A percentile compares a stretch with the other conserved stretches of the same genome.
Conservation (phyloP, 306 rosid genomes). For the Vigna radiata region DNA sequence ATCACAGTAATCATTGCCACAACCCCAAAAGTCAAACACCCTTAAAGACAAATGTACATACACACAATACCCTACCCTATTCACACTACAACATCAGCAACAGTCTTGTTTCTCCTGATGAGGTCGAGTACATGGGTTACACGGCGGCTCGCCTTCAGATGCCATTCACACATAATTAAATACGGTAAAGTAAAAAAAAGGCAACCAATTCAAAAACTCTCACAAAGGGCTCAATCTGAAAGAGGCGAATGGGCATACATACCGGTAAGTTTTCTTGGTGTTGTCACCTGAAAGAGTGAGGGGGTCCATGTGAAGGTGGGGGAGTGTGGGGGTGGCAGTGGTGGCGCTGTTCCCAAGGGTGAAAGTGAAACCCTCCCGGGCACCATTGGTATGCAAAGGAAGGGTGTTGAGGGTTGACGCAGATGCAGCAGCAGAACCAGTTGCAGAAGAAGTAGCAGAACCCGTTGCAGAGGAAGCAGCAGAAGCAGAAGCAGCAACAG, state of each 20-base stretch:
- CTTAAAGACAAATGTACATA: conserved; percentile 1
- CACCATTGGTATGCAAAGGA: conserved; percentile 66
- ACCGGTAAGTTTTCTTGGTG: conserved; percentile 81
- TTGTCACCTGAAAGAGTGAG: conserved; percentile 65
- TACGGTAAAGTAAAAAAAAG: background rate
- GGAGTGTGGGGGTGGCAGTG: background rate
- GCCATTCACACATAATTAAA: background rate
- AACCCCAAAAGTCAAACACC: conserved; percentile 48
- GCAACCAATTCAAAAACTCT: background rate
- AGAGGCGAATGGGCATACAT: background rate
- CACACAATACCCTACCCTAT: conserved; percentile 8
- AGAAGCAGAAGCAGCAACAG: conserved; percentile 9
- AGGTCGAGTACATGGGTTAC: background rate
- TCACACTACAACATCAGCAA: background rate
- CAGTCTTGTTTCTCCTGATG: background rate
- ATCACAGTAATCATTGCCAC: conserved; percentile 35
- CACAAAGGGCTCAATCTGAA: background rate
- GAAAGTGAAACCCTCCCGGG: conserved; percentile 57
- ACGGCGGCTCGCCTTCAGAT: background rate
- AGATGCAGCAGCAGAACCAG: conserved; percentile 3
- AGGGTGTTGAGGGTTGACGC: conserved; percentile 59
- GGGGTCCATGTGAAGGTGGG: conserved; percentile 67
- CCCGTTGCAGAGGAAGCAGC: background rate
- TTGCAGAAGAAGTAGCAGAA: background rate
- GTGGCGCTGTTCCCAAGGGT: conserved; percentile 48